Base-by-base conservation (phyloP, 768 basidiomycete species). In the Agaricus blazei region DNA sequence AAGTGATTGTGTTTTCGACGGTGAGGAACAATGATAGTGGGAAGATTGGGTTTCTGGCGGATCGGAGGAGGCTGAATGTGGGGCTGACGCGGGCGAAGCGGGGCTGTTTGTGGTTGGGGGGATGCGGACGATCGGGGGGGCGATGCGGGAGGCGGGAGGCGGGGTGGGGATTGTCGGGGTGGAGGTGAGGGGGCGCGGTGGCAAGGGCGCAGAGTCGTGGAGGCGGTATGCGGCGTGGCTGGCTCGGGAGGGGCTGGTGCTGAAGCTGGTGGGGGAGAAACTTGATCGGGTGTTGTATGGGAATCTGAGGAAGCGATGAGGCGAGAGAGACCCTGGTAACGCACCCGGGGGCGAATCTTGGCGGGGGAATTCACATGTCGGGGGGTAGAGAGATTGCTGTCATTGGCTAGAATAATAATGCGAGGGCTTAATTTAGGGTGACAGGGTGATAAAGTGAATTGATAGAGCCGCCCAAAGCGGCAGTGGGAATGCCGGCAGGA, bases 1-100 rank as follows among this genome's bases (percentile, higher is more conserved):
- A 92, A 29, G 83, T 96, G 41, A 90, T 97, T 59, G 78, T 97
- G 42, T 94, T 97, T 68, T 92, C 90, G 41, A 94, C 93, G 3
- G 93, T 94, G 48, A 79, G 94, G 51, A 90, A 88, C 67, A 97
- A 97, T 63, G 62, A 74, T 2, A 70, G 69, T 1, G 91, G 92
- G 9, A 75, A 82, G 54, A 91, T 97, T 63, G 94, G 94, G 0
- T 97, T 97, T 70, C 75, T 97, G 24, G 90, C 87, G 23, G 93
- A 97, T 70, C 76, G 85, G 62, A 75, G 93, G 58, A 69, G 94
- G 61, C 74, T 96, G 53, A 97, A 97, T 68, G 94, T 97, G 27
- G 94, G 93, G 2, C 73, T 97, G 54, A 97, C 94, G 49, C 75
- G 94, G 24, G 94, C 93, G 29, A 88, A 87, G 70, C 75, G 92